Percentiles rank a stretch among this genome's conserved stretches.
Evolutionary conservation across 805 yeast species (phyloP).

Genomic region (Monosporozyma aerobia): DNA sequence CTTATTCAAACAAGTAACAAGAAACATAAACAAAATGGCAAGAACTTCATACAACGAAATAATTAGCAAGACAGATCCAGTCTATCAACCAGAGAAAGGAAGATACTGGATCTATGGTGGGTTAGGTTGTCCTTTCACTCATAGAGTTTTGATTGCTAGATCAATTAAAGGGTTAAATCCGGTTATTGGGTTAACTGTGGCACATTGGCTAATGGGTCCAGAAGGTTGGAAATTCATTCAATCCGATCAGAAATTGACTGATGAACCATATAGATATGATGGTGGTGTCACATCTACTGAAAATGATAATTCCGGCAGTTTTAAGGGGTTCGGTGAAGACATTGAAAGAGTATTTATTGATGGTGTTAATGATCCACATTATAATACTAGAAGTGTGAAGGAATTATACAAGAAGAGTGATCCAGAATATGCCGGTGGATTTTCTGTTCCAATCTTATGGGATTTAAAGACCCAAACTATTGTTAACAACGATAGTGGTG

Average conservation of each 20-base stretch:
- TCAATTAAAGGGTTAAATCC: constrained; percentile 60
- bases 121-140: constrained; percentile 92
- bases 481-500: constrained; percentile 86
- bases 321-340: constrained; percentile 13
- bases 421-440: constrained; percentile 68
- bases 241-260: constrained; percentile 7
- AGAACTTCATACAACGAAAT: constrained; percentile 46
- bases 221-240: constrained; percentile 75
- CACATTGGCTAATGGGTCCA: constrained; percentile 81
- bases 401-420: constrained; percentile 70
- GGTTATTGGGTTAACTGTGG: constrained; percentile 61
- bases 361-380: constrained; percentile 49
- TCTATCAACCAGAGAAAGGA: constrained; percentile 62
- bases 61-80: constrained; percentile 40
- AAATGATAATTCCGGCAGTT: constrained; percentile 9
- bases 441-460: constrained; percentile 91
- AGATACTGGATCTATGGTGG: constrained; percentile 87
- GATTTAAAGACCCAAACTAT: constrained; percentile 74
- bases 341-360: constrained; percentile 19
- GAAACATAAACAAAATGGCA: neutral
- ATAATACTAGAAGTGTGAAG: constrained; percentile 49
- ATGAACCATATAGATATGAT: constrained; percentile 10
- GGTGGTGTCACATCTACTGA: constrained; percentile 15
- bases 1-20: neutral
- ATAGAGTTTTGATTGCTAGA: constrained; percentile 66